Evolutionary conservation across 1,284 basidiomycete genomes (phyloP), one percentile per base, ranked within the genome.

Genomic region (Cryptococcus sp.): DNA sequence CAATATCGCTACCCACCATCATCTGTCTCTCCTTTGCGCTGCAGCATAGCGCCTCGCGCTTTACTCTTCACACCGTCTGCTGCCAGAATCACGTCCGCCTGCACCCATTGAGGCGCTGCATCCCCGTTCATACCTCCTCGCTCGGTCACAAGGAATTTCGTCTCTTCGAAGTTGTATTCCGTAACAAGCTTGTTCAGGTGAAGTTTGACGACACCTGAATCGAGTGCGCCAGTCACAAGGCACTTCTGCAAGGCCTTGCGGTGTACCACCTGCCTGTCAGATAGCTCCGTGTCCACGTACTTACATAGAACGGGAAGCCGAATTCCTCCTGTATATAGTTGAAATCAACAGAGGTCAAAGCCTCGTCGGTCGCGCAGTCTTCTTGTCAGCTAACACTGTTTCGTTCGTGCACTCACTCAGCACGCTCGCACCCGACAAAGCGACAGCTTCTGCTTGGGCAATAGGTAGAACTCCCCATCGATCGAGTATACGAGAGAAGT

Each of bases 41-140:
- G 61, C 37, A 77, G 57, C 70, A 79, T 76, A 23, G 62, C 66
- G 11, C 58, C 58, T 40, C 77, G 57, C 3, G 73, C 70, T 39
- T 68, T 58, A 41, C 64, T 68, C 66, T 77, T 77, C 58, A 79
- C 68, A 1, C 77, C 77, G 53, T 78, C 77, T 3, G 75, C 71
- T 17, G 69, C 72, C 26, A 78, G 57, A 37, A 78, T 64, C 7
- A 78, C 63, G 58, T 79, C 77, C 25, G 70, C 76, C 38, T 73
- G 59, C n/a, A 76, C 58, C 67, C 76, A 76, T 50, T 67, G 58
- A 22, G 57, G 51, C 50, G 61, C 60, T 7, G 46, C 39, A 11
- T 64, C 55, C 26, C 51, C 38, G 5, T 51, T 54, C 19, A 52
- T 46, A n/a, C 34, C 10, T 34, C 52, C 37, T 13, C 56, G 52